Conservation (phyloP, 1,139 yeast genomes). For the Kodamaea fungicola region DNA sequence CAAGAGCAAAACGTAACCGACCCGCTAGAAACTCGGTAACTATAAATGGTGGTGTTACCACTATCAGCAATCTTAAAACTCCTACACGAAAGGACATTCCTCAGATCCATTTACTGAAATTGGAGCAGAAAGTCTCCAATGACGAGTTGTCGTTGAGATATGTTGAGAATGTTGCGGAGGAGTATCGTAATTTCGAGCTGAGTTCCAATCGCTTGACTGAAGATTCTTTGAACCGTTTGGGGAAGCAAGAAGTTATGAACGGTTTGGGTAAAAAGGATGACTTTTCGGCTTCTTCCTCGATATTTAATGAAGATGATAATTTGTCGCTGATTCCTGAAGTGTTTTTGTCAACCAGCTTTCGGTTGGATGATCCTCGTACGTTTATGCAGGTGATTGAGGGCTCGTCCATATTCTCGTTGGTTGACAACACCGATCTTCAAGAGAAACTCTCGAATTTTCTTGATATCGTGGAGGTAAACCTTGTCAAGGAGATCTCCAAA, state of each 20-base stretch:
- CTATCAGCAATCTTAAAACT: conserved; percentile 46
- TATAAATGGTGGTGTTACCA: conserved; percentile 40
- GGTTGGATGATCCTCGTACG: conserved; percentile 83
- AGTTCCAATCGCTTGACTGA: conserved; percentile 47
- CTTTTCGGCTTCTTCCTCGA: conserved; percentile 15
- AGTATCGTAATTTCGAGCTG: conserved; percentile 54
- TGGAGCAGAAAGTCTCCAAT: conserved; percentile 47
- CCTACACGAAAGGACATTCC: conserved; percentile 88
- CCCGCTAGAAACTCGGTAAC: conserved; percentile 33
- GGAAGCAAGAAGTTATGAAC: conserved; percentile 20
- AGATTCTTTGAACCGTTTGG: conserved; percentile 45
- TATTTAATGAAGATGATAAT: conserved; percentile 10
- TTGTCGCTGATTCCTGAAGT: conserved; percentile 57
- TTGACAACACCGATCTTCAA: conserved; percentile 58
- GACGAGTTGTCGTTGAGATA: conserved; percentile 42
- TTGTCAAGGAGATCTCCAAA: conserved; percentile 78
- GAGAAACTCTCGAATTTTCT: conserved; percentile 79
- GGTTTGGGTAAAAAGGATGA: conserved; percentile 22
- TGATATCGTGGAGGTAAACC: conserved; percentile 78
- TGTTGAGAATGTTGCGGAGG: conserved; percentile 43
- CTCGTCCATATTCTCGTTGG: conserved; percentile 32
- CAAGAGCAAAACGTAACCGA: conserved; percentile 32
- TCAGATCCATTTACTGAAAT: conserved; percentile 64
- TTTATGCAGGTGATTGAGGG: conserved; percentile 71
- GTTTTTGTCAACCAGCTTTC: conserved; percentile 64